phyloP scores from a whole-genome alignment of 768 basidiomycete genomes.

The Suillus alpinus region DNA sequence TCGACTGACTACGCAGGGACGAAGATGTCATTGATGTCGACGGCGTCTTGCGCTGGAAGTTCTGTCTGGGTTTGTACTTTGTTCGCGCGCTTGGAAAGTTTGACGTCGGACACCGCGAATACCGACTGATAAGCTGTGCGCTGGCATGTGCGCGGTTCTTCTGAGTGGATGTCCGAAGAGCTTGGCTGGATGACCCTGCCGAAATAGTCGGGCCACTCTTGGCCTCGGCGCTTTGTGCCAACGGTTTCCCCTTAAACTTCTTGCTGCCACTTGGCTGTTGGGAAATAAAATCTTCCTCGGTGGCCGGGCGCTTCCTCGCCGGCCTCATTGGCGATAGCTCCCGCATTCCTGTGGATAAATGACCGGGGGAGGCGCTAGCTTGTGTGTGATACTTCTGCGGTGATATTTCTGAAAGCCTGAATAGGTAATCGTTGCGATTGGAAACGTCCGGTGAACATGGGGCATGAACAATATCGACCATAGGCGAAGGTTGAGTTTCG shows the following conservation, averaged over 20 bases:
- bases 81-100: conserved; percentile 26
- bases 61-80: conserved; percentile 25
- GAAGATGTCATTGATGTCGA: conserved; percentile 14
- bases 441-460: background rate
- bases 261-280: conserved; percentile 25
- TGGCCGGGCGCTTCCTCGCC: conserved; percentile 47
- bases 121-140: conserved; percentile 5
- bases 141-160: conserved; percentile 10
- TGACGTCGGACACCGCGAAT: conserved; percentile 6
- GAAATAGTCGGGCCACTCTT: conserved; percentile 17
- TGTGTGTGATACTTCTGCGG: conserved; percentile 29
- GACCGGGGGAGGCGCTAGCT: conserved; percentile 10
- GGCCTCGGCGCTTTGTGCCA: conserved; percentile 7
- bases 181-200: conserved; percentile 10
- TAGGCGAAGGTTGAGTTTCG: conserved; percentile 9
- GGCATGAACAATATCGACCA: background rate
- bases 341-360: conserved; percentile 18
- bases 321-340: conserved; percentile 38
- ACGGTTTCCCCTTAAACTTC: conserved; percentile 25
- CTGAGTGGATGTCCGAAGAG: conserved; percentile 5
- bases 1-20: conserved; percentile 10
- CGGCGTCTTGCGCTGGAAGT: conserved; percentile 10
- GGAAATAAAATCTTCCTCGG: conserved; percentile 20
- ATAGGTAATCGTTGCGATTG: conserved; percentile 13
- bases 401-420: conserved; percentile 54